Evolutionary conservation across 306 rosid genomes (phyloP).

Genomic region (Luffa aegyptiaca): DNA sequence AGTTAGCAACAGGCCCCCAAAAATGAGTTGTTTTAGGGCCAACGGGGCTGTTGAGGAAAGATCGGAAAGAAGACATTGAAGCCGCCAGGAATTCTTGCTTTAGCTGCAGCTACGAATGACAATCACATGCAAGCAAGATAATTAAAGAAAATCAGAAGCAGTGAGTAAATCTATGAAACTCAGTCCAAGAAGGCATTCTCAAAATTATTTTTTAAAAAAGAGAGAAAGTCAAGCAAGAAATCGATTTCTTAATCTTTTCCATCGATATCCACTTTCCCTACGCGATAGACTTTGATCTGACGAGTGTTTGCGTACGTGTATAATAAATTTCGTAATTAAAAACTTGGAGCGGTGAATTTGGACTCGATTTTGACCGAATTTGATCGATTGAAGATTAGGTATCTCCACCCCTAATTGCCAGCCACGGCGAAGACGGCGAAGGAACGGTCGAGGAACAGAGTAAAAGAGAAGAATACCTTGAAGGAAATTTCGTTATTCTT

Average conservation of each 20-base stretch:
- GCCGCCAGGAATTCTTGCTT: not conserved
- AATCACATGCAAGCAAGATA: not conserved
- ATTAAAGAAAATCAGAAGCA: not conserved
- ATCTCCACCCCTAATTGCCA: not conserved
- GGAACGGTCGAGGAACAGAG: not conserved
- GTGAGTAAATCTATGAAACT: not conserved
- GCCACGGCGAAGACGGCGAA: not conserved
- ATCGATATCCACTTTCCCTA: not conserved
- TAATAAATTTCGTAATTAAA: not conserved
- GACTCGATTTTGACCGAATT: not conserved
- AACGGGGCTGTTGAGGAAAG: slow-evolving; percentile 80
- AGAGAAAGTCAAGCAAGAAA: not conserved
- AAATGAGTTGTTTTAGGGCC: slow-evolving; percentile 97
- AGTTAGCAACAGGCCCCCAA: slow-evolving; percentile 98
- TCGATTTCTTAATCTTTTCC: not conserved
- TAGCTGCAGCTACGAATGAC: not conserved
- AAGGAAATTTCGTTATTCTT: not conserved
- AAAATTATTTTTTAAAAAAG: not conserved
- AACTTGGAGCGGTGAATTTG: not conserved
- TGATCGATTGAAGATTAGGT: not conserved
- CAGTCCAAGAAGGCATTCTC: not conserved
- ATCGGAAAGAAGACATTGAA: slow-evolving; percentile 64
- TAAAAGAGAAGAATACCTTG: not conserved
- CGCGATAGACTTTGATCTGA: not conserved
- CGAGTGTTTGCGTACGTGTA: not conserved